Conservation (phyloP, 108 stramenopile genomes). For the Discostella stelligeroides region DNA sequence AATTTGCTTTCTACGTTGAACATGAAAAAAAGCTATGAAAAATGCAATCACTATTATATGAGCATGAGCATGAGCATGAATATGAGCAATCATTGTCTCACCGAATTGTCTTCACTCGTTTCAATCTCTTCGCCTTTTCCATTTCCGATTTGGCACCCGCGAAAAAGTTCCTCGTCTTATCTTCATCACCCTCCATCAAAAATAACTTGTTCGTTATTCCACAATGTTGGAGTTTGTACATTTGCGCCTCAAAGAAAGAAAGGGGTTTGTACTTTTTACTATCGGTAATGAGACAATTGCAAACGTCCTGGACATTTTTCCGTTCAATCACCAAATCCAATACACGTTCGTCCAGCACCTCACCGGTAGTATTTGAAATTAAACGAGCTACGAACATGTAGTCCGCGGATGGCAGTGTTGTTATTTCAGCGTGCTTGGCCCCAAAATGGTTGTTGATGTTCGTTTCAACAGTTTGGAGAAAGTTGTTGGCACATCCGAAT, state of each 20-base stretch:
- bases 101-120: slow-evolving; percentile 40
- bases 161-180: slow-evolving; percentile 10
- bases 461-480: slow-evolving; percentile 14
- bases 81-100: slow-evolving; percentile 4
- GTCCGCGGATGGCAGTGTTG: slow-evolving; percentile 34
- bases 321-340: slow-evolving; percentile 47
- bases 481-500: slow-evolving; percentile 29
- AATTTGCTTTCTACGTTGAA: slow-evolving; percentile 17
- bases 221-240: slow-evolving; percentile 45
- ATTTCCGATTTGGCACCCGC: slow-evolving; percentile 19
- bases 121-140: slow-evolving; percentile 34
- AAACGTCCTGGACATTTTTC: slow-evolving; percentile 38
- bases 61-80: background rate
- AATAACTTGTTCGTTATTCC: slow-evolving; percentile 36
- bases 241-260: slow-evolving; percentile 47
- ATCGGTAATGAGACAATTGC: slow-evolving; percentile 21
- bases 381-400: slow-evolving; percentile 46
- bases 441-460: slow-evolving; percentile 28
- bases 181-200: slow-evolving; percentile 37
- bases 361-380: slow-evolving; percentile 25
- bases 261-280: slow-evolving; percentile 41
- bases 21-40: no score
- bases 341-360: slow-evolving; percentile 41
- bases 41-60: no score
- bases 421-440: slow-evolving; percentile 16